Percentiles rank a stretch among this genome's conserved stretches.
phyloP scores from a whole-genome alignment of 768 basidiomycete species.

The Russula sp. region DNA sequence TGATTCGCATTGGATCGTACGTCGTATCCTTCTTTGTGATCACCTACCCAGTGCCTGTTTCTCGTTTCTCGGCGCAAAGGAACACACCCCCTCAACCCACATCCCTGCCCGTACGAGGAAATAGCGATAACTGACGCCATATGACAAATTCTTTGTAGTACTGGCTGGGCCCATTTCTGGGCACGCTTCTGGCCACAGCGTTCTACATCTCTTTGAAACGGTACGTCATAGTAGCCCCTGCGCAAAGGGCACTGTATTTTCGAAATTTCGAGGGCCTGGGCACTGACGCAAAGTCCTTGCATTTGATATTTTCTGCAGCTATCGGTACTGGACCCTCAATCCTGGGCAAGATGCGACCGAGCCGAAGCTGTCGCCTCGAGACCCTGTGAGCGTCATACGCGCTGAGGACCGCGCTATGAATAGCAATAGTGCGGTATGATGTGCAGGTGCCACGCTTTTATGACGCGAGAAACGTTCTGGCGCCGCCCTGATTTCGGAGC shows the following conservation, averaged over 20 bases:
- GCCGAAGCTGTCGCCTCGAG: conserved; percentile 37
- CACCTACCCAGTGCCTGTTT: background rate
- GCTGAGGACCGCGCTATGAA: background rate
- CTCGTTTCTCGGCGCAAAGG: background rate
- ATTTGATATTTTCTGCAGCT: conserved; percentile 30
- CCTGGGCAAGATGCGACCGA: conserved; percentile 42
- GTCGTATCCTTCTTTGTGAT: conserved; percentile 25
- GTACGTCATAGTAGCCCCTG: conserved; percentile 29
- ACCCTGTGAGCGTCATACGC: conserved; percentile 29
- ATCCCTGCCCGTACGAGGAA: conserved; percentile 2
- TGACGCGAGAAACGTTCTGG: background rate
- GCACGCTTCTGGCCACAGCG: conserved; percentile 51
- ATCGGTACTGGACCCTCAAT: conserved; percentile 50
- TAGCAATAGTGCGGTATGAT: background rate
- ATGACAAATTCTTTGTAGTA: conserved; percentile 37
- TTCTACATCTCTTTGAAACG: conserved; percentile 56
- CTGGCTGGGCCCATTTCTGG: conserved; percentile 67
- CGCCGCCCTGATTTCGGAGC: background rate
- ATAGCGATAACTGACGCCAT: conserved; percentile 7
- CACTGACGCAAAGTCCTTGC: conserved; percentile 7
- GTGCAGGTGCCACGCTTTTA: background rate
- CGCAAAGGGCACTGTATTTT: background rate
- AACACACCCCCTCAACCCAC: conserved; percentile 3
- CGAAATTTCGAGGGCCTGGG: background rate
- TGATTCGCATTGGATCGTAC: conserved; percentile 55